Base-by-base conservation (phyloP, 495 filamentous ascomycete genomes). In the Aspergillus indologenus region DNA sequence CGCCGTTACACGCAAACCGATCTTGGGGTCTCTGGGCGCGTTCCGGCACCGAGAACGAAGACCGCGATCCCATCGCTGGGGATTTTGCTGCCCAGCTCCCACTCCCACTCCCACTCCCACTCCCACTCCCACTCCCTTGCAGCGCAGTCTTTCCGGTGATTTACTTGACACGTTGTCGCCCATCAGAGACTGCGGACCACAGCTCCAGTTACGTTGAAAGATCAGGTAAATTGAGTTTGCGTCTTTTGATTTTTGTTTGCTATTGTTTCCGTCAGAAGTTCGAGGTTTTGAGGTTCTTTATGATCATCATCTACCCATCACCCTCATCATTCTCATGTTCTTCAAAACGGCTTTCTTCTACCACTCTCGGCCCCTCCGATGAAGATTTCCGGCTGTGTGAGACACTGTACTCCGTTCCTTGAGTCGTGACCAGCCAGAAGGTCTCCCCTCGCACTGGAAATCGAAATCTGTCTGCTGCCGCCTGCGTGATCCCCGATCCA, bases 121-220 rank as follows among this genome's bases (percentile, higher is more conserved):
- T 40, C 34, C 64, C 64, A n/a, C 53, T 52, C n/a, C 60, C 40
- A 8, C 34, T 40, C 34, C 64, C 64, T 66, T 66, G 64, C 64
- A 66, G 64, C 49, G 64, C 53, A 57, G 49, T 61, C 60, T 24
- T 29, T 59, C 45, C 24, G 51, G 57, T 53, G 57, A 45, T 22
- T 48, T 58, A 57, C 54, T 55, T 61, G 61, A 63, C 60, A 66
- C 61, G 58, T 61, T 61, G 60, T 48, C 12, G 34, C 26, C 26
- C 4, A 9, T 3, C 3, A 3, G 9, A 29, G 26, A 29, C 4
- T 29, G 26, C 26, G 26, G n/a, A n/a, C n/a, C n/a, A n/a, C n/a
- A n/a, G 26, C 26, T 4, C 3, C 26, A 29, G 51, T 61, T 52
- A 47, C 34, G 43, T 59, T 48, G 40, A 45, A 57, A 58, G 64